These are phyloP conservation scores for Leccinum longicurvipes DNA, from an alignment of 768 basidiomycete genomes.

Conservation along the genomic window DNA sequence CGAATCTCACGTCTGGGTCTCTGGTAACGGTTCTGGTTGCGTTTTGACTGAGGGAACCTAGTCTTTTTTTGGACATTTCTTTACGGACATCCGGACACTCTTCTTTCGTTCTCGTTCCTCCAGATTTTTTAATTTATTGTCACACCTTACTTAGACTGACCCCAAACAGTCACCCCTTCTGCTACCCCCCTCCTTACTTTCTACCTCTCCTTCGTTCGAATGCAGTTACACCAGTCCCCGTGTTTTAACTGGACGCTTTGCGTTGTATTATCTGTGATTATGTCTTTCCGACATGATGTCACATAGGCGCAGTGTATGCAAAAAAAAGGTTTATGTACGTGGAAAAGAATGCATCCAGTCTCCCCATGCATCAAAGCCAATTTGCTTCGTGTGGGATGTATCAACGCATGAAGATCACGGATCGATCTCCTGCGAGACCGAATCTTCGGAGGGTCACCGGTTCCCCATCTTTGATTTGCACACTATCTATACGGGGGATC, in stretches of 20 bases:
- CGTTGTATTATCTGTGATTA: not conserved
- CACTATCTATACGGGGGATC: not conserved
- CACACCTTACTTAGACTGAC: not conserved
- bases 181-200: not conserved
- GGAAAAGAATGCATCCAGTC: not conserved
- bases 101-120: not conserved
- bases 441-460: not conserved
- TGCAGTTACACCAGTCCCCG: not conserved
- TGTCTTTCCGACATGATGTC: slow-evolving; percentile 13
- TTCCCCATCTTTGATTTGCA: not conserved
- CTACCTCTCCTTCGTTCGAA: too few species aligned
- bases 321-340: not conserved
- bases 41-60: not conserved
- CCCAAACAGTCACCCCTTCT: not conserved
- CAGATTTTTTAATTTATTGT: not conserved
- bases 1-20: not conserved
- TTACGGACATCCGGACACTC: not conserved
- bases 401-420: not conserved
- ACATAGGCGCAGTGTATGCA: not conserved
- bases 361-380: not conserved
- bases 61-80: not conserved
- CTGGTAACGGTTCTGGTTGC: too few species aligned
- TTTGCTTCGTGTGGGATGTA: not conserved
- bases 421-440: not conserved
- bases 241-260: not conserved